These are phyloP conservation scores for Beta vulgaris DNA, from an alignment of 148 eudicot genomes.

Conservation along the genomic window DNA sequence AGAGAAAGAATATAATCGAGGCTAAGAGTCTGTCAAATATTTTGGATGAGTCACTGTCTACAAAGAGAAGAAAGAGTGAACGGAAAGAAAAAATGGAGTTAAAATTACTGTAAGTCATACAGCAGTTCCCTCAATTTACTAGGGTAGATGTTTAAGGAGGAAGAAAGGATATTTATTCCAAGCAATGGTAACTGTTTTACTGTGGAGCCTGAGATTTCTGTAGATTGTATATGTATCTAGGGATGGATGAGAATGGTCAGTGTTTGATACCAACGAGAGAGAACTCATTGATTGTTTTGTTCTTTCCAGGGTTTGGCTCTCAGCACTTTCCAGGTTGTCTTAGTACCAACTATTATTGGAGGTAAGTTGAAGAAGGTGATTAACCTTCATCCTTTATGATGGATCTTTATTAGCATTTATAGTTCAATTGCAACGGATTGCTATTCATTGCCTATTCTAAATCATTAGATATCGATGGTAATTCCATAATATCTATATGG, in stretches of 20 bases:
- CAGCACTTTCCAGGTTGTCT: constrained; percentile 97
- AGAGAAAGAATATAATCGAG: neutral
- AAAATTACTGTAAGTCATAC: neutral
- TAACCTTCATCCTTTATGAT: constrained; percentile 7
- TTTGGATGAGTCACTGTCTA: neutral
- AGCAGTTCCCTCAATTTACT: too few relatives aligned
- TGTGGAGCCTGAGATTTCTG: neutral
- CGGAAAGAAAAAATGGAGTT: neutral
- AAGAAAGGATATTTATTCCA: neutral
- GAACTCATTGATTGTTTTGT: neutral
- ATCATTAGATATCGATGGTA: neutral
- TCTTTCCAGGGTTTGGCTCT: constrained; percentile 85
- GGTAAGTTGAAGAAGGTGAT: constrained; percentile 48
- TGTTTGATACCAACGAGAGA: neutral
- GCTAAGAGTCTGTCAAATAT: neutral
- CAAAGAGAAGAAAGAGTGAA: neutral
- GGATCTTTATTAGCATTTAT: neutral
- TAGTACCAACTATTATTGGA: constrained; percentile 86
- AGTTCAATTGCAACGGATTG: neutral
- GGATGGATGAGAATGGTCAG: neutral
- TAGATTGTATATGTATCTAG: neutral
- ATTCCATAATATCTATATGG: too few relatives aligned
- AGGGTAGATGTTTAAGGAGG: neutral
- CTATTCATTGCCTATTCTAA: neutral
- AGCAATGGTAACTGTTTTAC: neutral